Base-by-base conservation (phyloP, 176 grass and related monocot genomes). In the Triticum monococcum region DNA sequence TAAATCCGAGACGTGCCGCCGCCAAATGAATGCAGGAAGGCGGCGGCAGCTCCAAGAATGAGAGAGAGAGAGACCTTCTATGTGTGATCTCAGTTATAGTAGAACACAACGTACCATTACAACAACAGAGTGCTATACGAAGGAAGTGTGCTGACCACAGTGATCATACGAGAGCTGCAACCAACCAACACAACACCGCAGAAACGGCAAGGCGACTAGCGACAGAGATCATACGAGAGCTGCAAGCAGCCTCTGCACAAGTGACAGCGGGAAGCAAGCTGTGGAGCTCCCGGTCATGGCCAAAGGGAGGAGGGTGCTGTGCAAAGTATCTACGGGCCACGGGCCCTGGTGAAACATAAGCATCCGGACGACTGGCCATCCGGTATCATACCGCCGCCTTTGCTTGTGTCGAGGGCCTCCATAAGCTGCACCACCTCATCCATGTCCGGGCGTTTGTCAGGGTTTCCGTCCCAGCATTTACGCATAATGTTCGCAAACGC, bases 321-420 rank as follows among this genome's bases (percentile, higher is more conserved):
- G 64, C 63, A 48, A 82, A 30, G 35, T 63, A 43, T 23, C 84
- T 90, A 86, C 20, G 89, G 95, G 30, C 95, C 95, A 13, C 95
- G 92, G 59, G 92, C 83, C 72, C 18, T 76, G 48, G 75, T 85
- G 68, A 97, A 91, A 77, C 95, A 97, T 35, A 93, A 85, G 80
- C 95, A 97, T 22, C 92, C 92, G 1, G 83, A 31, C 73, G 72
- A 77, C 50, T 94, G 88, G 10, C 80, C 92, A 17, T 87, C 92
- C 0, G 89, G 91, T 73, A 94, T 91, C 94, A 97, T 97, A 23
- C 94, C 94, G n/a, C 94, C 94, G 2, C 94, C 94, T 86, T 88
- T 94, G 68, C 89, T 94, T 2, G 92, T 97, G 86, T 97, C 88
- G 3, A 97, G 79, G 12, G 88, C 89, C 57, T 94, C 91, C 82